Conservation (phyloP, 352 stramenopile species). For the Globisporangium irregulare region DNA sequence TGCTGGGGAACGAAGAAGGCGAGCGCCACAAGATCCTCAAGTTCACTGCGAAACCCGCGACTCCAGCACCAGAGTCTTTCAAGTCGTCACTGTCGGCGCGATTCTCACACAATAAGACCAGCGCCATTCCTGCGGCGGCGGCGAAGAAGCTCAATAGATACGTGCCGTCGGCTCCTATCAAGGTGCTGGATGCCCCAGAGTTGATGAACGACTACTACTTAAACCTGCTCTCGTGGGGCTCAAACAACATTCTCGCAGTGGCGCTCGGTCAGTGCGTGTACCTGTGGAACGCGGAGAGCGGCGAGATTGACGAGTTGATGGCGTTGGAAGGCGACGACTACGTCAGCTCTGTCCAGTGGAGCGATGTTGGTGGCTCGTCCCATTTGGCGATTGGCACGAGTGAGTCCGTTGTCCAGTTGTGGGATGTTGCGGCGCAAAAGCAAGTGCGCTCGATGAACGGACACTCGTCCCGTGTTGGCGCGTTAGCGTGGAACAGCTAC, state of each 20-base stretch:
- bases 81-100: slow-evolving; percentile 92
- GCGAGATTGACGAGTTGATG: slow-evolving; percentile 95
- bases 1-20: slow-evolving; percentile 75
- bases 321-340: slow-evolving; percentile 90
- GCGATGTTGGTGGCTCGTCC: slow-evolving; percentile 76
- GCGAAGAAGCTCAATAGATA: slow-evolving; percentile 91
- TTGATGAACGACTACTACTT: slow-evolving; percentile 99
- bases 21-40: slow-evolving; percentile 95
- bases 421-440: slow-evolving; percentile 93
- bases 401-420: slow-evolving; percentile 94
- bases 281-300: slow-evolving; percentile 96
- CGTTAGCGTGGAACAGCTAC: slow-evolving; percentile 95
- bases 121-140: slow-evolving; percentile 51
- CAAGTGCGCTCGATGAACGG: slow-evolving; percentile 91
- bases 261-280: slow-evolving; percentile 97
- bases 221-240: slow-evolving; percentile 97
- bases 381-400: slow-evolving; percentile 96
- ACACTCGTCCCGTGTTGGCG: slow-evolving; percentile 92
- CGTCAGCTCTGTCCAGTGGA: slow-evolving; percentile 97
- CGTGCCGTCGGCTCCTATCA: slow-evolving; percentile 95
- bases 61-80: slow-evolving; percentile 91
- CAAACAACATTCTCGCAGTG: slow-evolving; percentile 96
- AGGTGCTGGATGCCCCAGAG: slow-evolving; percentile 97
- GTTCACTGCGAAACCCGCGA: slow-evolving; percentile 96
- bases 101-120: slow-evolving; percentile 96